These are phyloP conservation scores for Pachyrhizus erosus DNA, from an alignment of 306 rosid species.

Conservation along the genomic window DNA sequence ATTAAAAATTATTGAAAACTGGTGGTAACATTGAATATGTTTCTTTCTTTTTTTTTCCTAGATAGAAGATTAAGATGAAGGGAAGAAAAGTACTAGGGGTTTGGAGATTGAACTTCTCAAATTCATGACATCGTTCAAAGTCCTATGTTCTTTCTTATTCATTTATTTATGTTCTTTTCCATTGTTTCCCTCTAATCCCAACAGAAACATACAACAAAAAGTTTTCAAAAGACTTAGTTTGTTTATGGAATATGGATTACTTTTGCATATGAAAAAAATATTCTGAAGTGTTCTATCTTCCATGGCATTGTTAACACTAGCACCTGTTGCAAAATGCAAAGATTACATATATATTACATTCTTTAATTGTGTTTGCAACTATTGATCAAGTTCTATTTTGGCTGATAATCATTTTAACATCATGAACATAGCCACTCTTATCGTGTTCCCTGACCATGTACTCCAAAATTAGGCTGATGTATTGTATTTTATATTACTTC, in stretches of 20 bases:
- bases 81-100: not conserved
- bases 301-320: constrained; percentile 9
- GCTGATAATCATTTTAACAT: not conserved
- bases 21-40: too few species aligned
- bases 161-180: not conserved
- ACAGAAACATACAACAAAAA: not conserved
- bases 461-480: constrained; percentile 18
- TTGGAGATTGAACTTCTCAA: not conserved
- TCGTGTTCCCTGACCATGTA: not conserved
- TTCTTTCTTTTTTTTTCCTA: too few species aligned
- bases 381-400: constrained; percentile 17
- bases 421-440: not conserved
- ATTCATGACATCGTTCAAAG: not conserved
- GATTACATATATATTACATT: constrained; percentile 4
- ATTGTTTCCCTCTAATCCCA: not conserved
- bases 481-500: constrained; percentile 18
- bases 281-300: not conserved
- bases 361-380: not conserved
- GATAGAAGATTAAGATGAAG: not conserved
- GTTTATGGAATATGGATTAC: not conserved
- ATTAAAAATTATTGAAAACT: not conserved
- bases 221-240: not conserved
- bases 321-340: constrained; percentile 5
- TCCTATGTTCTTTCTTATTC: not conserved
- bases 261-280: not conserved